Conservation (phyloP, 805 yeast genomes). For the Candida sonorensis region DNA sequence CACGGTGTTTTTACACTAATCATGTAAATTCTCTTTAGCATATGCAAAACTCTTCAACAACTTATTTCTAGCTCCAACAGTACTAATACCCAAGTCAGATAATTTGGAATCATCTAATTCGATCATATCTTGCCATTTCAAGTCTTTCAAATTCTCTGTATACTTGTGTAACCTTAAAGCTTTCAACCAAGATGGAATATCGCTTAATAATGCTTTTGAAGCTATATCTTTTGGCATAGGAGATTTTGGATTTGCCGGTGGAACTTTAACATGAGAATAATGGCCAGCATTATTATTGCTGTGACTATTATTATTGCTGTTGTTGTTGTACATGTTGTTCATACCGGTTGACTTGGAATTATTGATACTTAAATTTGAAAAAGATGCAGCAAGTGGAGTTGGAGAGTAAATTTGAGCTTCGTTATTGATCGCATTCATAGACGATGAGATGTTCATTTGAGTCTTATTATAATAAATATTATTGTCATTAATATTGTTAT, state of each 20-base stretch:
- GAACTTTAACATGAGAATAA: constrained; percentile 2
- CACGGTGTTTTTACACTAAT: constrained; percentile 4
- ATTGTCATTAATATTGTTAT: no score
- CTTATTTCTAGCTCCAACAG: constrained; percentile 94
- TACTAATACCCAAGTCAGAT: constrained; percentile 78
- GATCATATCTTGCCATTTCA: constrained; percentile 75
- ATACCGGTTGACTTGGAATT: neutral
- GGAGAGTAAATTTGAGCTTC: constrained; percentile 9
- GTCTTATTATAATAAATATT: no score
- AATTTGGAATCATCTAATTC: constrained; percentile 61
- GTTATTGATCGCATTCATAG: neutral
- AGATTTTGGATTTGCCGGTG: constrained; percentile 25
- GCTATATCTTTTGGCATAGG: constrained; percentile 47
- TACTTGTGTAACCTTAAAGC: constrained; percentile 87
- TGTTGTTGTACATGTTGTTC: neutral
- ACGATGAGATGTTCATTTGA: no score
- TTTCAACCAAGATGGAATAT: constrained; percentile 91
- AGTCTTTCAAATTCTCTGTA: constrained; percentile 71
- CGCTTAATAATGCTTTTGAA: constrained; percentile 49
- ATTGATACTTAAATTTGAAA: constrained; percentile 1
- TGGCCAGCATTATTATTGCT: constrained; percentile 4
- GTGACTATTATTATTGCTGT: constrained; percentile 4
- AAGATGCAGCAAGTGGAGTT: constrained; percentile 8
- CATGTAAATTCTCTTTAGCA: constrained; percentile 48
- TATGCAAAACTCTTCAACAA: constrained; percentile 85